Conservation (phyloP, 352 stramenopile species). For the Thalassiosira hispida region DNA sequence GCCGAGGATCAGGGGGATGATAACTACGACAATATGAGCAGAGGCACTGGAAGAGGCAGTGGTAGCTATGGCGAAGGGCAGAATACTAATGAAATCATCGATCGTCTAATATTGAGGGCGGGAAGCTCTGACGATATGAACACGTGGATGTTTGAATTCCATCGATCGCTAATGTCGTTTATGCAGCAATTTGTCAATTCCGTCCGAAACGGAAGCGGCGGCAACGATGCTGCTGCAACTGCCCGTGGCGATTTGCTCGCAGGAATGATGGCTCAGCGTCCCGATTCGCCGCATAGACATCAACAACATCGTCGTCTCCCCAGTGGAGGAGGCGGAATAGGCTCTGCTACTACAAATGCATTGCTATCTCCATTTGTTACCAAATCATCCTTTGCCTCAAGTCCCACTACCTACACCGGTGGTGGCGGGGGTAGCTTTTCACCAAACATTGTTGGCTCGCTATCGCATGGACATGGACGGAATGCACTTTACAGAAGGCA, state of each 20-base stretch:
- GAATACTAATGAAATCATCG: conserved; percentile 35
- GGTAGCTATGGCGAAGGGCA: not conserved
- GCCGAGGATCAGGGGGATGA: conserved; percentile 20
- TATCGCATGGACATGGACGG: conserved; percentile 73
- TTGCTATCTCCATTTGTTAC: conserved; percentile 22
- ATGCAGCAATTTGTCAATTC: conserved; percentile 63
- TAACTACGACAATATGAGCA: conserved; percentile 21
- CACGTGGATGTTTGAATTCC: conserved; percentile 82
- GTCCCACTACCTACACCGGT: conserved; percentile 22
- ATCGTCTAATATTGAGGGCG: conserved; percentile 70
- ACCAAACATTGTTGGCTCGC: conserved; percentile 25
- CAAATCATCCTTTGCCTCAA: conserved; percentile 28
- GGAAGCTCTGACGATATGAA: conserved; percentile 66
- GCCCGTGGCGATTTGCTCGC: not conserved
- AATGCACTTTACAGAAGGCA: conserved; percentile 62
- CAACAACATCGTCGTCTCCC: conserved; percentile 32
- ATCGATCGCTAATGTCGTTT: conserved; percentile 67
- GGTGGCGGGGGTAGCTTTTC: conserved; percentile 25
- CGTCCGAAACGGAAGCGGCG: conserved; percentile 18
- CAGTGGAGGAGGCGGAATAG: too few relatives aligned
- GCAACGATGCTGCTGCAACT: not conserved
- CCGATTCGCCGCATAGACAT: conserved; percentile 33
- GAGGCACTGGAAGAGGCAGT: conserved; percentile 7
- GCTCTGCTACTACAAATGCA: conserved; percentile 1
- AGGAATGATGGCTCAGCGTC: conserved; percentile 3